Conservation (phyloP, 2,329 filamentous ascomycete genomes). For the Cyphellophora attinorum region DNA sequence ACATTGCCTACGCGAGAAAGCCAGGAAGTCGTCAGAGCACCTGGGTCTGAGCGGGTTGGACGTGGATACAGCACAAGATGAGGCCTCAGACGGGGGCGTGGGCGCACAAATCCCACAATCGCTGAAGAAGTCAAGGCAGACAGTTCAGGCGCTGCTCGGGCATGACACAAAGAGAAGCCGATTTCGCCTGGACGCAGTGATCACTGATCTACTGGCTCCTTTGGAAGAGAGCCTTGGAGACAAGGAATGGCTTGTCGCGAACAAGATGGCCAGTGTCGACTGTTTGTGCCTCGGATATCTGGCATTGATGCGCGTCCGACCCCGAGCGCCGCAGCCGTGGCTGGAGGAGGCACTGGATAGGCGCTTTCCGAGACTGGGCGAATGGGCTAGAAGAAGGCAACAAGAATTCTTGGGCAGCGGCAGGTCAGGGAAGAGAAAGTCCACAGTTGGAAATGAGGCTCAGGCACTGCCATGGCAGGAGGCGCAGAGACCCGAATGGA, state of each 20-base stretch:
- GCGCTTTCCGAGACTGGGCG: constrained; percentile 36
- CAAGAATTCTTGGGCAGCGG: constrained; percentile 28
- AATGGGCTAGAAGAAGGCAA: constrained; percentile 34
- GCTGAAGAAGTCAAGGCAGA: constrained; percentile 48
- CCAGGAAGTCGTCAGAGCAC: constrained; percentile 60
- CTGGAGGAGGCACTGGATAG: constrained; percentile 46
- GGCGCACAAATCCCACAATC: constrained; percentile 30
- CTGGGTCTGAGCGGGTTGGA: constrained; percentile 61
- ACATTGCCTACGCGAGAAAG: constrained; percentile 59
- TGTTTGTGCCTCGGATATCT: constrained; percentile 76
- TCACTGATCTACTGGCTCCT: constrained; percentile 61
- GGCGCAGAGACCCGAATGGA: constrained; percentile 3
- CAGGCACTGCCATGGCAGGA: constrained; percentile 15
- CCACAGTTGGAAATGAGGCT: neutral
- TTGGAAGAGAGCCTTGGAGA: constrained; percentile 53
- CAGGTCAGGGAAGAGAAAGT: neutral
- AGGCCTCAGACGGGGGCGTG: constrained; percentile 25
- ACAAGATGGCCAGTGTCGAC: constrained; percentile 57
- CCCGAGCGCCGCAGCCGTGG: constrained; percentile 54
- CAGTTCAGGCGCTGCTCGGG: constrained; percentile 53
- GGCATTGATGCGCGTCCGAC: constrained; percentile 54
- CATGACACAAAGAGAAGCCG: constrained; percentile 59
- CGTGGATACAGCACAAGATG: constrained; percentile 40
- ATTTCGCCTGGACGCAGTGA: constrained; percentile 67
- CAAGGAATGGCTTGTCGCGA: constrained; percentile 44